phyloP scores from a whole-genome alignment of 352 stramenopile species.

The Phytophthora ohioensis region DNA sequence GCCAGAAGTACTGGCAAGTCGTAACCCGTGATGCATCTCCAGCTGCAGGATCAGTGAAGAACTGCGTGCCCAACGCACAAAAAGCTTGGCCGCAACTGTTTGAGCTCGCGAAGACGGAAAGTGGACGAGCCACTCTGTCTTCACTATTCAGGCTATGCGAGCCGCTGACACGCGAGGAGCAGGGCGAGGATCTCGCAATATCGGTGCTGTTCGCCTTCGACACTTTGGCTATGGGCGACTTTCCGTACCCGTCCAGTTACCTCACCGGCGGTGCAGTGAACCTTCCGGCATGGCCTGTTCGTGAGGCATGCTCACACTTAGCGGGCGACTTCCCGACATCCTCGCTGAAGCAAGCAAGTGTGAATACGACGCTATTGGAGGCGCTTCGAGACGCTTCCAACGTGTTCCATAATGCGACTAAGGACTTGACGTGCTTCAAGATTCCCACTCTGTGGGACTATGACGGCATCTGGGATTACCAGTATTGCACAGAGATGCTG shows the following conservation, averaged over 20 bases:
- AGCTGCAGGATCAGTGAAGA: slow-evolving; percentile 66
- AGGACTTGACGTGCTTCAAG: slow-evolving; percentile 77
- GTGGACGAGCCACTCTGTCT: slow-evolving; percentile 60
- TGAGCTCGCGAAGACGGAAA: slow-evolving; percentile 63
- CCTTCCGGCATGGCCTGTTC: slow-evolving; percentile 93
- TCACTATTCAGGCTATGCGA: slow-evolving; percentile 76
- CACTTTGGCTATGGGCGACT: slow-evolving; percentile 95
- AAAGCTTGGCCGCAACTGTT: slow-evolving; percentile 85
- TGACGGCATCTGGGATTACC: slow-evolving; percentile 92
- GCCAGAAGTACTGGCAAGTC: slow-evolving; percentile 86
- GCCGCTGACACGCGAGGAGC: slow-evolving; percentile 51
- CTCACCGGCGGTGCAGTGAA: slow-evolving; percentile 78
- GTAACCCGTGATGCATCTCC: slow-evolving; percentile 81
- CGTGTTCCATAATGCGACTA: slow-evolving; percentile 92
- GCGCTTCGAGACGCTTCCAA: slow-evolving; percentile 72
- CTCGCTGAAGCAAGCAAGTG: slow-evolving; percentile 19
- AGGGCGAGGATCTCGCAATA: slow-evolving; percentile 77
- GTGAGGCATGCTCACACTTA: slow-evolving; percentile 87
- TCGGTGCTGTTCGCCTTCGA: slow-evolving; percentile 90
- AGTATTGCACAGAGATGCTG: slow-evolving; percentile 94
- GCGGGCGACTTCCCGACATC: slow-evolving; percentile 52
- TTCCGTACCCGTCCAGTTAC: slow-evolving; percentile 95
- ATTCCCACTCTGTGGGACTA: slow-evolving; percentile 75
- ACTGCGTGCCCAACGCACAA: slow-evolving; percentile 88
- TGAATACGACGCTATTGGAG: slow-evolving; percentile 48